Evolutionary conservation across 495 filamentous ascomycete species (phyloP).

Genomic region (Penicillium cosmopolitanum): DNA sequence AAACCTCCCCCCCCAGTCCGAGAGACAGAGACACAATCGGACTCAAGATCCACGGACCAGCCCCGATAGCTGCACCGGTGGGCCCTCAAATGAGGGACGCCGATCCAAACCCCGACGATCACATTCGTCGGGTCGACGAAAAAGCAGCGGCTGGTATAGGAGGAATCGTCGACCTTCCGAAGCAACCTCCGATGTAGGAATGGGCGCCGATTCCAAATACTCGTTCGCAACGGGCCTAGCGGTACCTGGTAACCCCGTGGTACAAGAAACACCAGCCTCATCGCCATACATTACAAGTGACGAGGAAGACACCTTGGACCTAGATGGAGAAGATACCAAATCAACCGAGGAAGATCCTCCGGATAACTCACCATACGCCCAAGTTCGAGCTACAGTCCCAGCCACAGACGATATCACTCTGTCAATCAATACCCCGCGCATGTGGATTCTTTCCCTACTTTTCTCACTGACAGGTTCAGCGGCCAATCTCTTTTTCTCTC

Average conservation of each 20-base stretch:
- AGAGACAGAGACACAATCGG: conserved; percentile 2
- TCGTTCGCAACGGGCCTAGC: conserved; percentile 37
- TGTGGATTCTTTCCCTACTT: conserved; percentile 78
- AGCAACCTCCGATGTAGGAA: conserved; percentile 31
- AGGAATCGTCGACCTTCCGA: conserved; percentile 29
- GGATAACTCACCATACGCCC: conserved; percentile 54
- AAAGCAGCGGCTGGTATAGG: conserved; percentile 21
- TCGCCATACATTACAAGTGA: conserved; percentile 28
- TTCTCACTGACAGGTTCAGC: conserved; percentile 81
- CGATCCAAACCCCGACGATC: conserved; percentile 19
- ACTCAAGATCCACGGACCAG: conserved; percentile 8
- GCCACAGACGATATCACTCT: conserved; percentile 71
- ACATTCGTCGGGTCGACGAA: conserved; percentile 20
- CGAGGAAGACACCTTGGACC: conserved; percentile 28
- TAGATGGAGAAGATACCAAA: conserved; percentile 32
- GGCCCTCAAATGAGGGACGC: conserved; percentile 22
- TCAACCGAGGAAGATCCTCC: conserved; percentile 32
- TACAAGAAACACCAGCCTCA: conserved; percentile 25
- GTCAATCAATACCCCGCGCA: conserved; percentile 85
- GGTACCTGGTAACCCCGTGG: conserved; percentile 25
- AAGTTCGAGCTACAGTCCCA: conserved; percentile 78
- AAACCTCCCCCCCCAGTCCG: background rate
- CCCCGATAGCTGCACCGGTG: conserved; percentile 19
- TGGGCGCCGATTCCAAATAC: conserved; percentile 35
- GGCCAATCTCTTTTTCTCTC: conserved; percentile 81